phyloP scores from a whole-genome alignment of 1,139 yeast genomes.

The Magnusiomyces paraingens region DNA sequence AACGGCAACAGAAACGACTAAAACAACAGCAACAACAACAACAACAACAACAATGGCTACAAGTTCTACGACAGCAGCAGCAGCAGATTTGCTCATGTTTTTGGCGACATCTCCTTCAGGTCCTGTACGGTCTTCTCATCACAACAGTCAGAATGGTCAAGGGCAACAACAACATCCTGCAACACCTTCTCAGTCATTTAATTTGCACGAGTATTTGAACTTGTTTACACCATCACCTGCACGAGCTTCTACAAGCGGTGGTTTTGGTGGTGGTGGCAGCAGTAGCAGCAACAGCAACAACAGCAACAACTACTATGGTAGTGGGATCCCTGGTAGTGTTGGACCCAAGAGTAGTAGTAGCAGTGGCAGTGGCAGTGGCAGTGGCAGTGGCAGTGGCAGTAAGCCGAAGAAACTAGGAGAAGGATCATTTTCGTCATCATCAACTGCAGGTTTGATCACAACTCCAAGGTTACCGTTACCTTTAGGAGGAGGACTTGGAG shows the following conservation, averaged over 20 bases:
- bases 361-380: background rate
- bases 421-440: no score
- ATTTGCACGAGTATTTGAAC: slow-evolving; percentile 76
- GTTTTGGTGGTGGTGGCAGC: background rate
- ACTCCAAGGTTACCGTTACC: no score
- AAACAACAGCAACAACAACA: no score
- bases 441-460: no score
- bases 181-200: slow-evolving; percentile 52
- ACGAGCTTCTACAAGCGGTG: background rate
- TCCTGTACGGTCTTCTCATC: no score
- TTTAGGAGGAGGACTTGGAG: no score
- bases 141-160: background rate
- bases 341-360: background rate
- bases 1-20: no score
- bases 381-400: no score
- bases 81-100: background rate
- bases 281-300: background rate
- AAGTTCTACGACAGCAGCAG: background rate
- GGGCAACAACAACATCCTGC: slow-evolving; percentile 20
- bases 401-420: no score
- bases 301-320: background rate
- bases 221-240: slow-evolving; percentile 68
- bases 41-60: no score
- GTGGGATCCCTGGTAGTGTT: background rate
- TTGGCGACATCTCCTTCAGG: background rate